phyloP scores from a whole-genome alignment of 2,329 filamentous ascomycete species.

The Aureobasidium sp. region DNA sequence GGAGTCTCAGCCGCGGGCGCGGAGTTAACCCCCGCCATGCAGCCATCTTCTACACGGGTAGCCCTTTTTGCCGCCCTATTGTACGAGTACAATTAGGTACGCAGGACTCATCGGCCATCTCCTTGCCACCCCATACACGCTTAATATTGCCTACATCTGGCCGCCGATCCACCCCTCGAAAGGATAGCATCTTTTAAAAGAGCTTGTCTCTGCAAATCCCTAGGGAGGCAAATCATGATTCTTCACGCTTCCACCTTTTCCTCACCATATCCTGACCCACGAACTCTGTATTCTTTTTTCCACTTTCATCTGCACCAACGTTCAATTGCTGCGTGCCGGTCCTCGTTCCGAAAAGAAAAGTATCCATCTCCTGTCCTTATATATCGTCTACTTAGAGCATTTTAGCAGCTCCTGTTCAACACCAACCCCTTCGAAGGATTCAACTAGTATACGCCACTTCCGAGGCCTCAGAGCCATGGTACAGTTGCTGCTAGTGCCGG shows the following conservation, averaged over 20 bases:
- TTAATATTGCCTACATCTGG: neutral
- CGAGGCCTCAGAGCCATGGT: no score
- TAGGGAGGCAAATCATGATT: neutral
- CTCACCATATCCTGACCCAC: neutral
- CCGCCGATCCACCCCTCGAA: neutral
- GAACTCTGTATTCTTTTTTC: slow-evolving; percentile 1
- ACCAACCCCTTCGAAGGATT: no score
- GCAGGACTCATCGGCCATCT: neutral
- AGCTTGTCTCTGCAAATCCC: neutral
- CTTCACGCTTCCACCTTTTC: neutral
- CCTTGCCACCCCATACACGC: neutral
- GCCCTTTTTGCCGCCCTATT: no score
- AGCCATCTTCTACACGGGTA: no score
- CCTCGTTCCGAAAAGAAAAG: neutral
- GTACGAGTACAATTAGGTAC: neutral
- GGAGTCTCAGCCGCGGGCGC: no score
- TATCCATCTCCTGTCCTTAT: neutral
- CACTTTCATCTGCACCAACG: neutral
- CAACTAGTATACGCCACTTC: no score
- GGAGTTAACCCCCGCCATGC: no score
- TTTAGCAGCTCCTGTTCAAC: no score
- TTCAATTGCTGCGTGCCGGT: neutral
- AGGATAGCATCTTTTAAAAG: neutral
- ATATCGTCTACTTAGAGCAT: no score
- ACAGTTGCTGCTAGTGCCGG: no score